Percentiles rank a stretch among this genome's conserved stretches.
Evolutionary conservation across 345 rosid genomes (phyloP).

Genomic region (Isatis tinctoria): DNA sequence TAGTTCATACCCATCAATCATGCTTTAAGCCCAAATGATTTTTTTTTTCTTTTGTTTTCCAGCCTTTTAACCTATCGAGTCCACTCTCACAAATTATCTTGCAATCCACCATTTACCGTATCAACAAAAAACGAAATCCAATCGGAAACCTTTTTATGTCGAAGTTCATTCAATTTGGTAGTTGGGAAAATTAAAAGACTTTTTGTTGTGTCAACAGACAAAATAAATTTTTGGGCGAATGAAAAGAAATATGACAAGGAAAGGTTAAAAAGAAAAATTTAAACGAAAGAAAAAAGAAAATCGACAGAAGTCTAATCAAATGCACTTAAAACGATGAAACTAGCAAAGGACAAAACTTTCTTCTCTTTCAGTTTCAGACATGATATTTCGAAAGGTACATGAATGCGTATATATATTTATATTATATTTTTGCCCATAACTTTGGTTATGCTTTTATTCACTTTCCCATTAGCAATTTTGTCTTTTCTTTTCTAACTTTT

Average conservation of each 20-base stretch:
- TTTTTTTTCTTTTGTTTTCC: too few species aligned
- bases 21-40: too few species aligned
- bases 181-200: too few species aligned
- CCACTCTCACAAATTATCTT: too few species aligned
- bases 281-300: background rate
- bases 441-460: slow-evolving; percentile 13
- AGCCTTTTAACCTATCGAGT: too few species aligned
- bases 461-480: slow-evolving; percentile 11
- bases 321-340: slow-evolving; percentile 20
- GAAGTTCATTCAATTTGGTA: too few species aligned
- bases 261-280: background rate
- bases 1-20: background rate
- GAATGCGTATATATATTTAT: background rate
- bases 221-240: background rate
- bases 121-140: too few species aligned
- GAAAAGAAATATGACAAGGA: background rate
- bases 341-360: slow-evolving; percentile 32
- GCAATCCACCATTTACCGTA: too few species aligned
- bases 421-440: slow-evolving; percentile 29
- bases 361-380: slow-evolving; percentile 18
- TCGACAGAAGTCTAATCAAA: slow-evolving; percentile 21
- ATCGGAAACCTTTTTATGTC: too few species aligned
- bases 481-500: background rate
- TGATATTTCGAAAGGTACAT: slow-evolving; percentile 26
- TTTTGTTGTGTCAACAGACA: too few species aligned